These are phyloP conservation scores for Nigrospora oryzae DNA, from an alignment of 2,329 filamentous ascomycete genomes.

Conservation along the genomic window DNA sequence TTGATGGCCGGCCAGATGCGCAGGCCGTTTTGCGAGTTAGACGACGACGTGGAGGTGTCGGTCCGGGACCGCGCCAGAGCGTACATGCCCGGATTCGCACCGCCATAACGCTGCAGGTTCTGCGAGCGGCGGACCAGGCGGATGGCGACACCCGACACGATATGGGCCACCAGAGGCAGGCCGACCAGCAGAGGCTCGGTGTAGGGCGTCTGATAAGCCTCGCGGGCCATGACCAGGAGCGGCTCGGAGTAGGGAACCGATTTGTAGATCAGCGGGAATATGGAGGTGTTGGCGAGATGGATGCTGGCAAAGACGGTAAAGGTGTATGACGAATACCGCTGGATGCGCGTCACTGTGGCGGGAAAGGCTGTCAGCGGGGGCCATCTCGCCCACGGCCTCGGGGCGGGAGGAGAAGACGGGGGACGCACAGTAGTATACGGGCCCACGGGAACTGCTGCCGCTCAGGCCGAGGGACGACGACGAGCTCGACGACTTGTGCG, in stretches of 20 bases:
- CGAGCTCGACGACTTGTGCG: constrained; percentile 21
- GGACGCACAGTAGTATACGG: constrained; percentile 66
- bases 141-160: constrained; percentile 68
- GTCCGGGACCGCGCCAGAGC: constrained; percentile 23
- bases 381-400: not conserved
- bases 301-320: constrained; percentile 69
- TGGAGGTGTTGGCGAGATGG: constrained; percentile 72
- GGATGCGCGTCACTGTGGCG: constrained; percentile 58
- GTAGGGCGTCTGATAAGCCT: constrained; percentile 80
- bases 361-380: no score
- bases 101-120: constrained; percentile 68
- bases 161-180: constrained; percentile 65
- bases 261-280: constrained; percentile 67
- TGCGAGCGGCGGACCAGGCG: constrained; percentile 67
- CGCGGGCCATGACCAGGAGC: constrained; percentile 83
- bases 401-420: not conserved
- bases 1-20: constrained; percentile 62
- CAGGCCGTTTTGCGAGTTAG: constrained; percentile 11
- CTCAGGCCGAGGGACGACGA: constrained; percentile 48
- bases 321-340: constrained; percentile 84
- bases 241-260: constrained; percentile 70
- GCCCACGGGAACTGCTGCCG: constrained; percentile 48
- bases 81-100: constrained; percentile 47
- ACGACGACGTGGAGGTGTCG: constrained; percentile 19
- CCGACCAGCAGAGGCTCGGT: constrained; percentile 74